Base-by-base conservation (phyloP, 768 basidiomycete species). In the Amyloporia xantha region DNA sequence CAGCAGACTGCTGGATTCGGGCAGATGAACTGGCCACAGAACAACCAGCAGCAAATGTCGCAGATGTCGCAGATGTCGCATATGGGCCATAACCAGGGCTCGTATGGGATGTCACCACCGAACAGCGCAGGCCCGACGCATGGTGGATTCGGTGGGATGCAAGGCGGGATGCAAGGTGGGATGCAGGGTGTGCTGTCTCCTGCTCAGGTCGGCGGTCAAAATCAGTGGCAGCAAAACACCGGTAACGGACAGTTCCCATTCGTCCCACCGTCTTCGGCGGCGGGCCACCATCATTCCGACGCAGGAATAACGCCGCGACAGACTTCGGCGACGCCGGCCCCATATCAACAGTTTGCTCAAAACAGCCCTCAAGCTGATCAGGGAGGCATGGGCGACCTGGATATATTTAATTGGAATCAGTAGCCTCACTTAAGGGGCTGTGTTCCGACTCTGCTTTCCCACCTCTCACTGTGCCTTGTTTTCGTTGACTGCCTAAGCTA, bases 371-470 rank as follows among this genome's bases (percentile, higher is more conserved):
- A 67, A 48, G 61, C 60, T 57, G 77, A 78, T 58, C 69, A 68
- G 58, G 62, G 66, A 47, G 68, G 71, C 30, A 47, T 66, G 45
- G 69, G 61, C 57, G 81, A 82, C 48, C 76, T 78, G 56, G 79
- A 81, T 53, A 21, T 50, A 15, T 65, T 79, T 33, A 79, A 77
- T 60, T 83, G 81, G 77, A 37, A 15, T 41, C 52, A 70, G 66
- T 55, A 68, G 69, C 48, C 71, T 64, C 44, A 21, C 3, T 35
- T 36, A 35, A 20, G 12, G 28, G 35, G 15, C 20, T 24, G 26
- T 9, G 69, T 68, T 62, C 59, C 57, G 44, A n/a, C 52, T 13
- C 19, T 13, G 38, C 38, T 39, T 39, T 9, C 30, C 15, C 42
- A 48, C 48, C 51, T 49, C 44, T 39, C 49, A 45, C 40, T 47